Evolutionary conservation across 768 basidiomycete species (phyloP).

Genomic region (Podaxis sp.): DNA sequence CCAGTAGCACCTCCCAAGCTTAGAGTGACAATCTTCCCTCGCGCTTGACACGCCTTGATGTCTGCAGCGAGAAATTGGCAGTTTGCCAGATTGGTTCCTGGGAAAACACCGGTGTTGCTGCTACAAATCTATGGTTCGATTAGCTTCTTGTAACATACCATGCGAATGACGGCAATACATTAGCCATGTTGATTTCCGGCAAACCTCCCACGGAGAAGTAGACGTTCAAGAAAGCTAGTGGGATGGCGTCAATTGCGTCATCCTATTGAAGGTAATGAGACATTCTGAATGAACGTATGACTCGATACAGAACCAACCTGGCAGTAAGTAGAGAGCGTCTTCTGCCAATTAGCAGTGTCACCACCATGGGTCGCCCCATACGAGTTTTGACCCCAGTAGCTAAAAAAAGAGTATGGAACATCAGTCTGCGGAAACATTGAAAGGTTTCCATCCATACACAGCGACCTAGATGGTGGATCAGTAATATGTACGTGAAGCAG

Average conservation of each 20-base stretch:
- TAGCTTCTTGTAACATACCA: not conserved
- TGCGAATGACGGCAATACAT: slow-evolving; percentile 32
- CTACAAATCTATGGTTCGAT: slow-evolving; percentile 47
- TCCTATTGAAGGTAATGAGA: slow-evolving; percentile 35
- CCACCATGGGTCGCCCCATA: slow-evolving; percentile 50
- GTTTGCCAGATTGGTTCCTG: slow-evolving; percentile 57
- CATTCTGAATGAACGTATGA: not conserved
- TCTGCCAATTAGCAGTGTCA: slow-evolving; percentile 47
- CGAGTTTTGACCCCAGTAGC: slow-evolving; percentile 61
- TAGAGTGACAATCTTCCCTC: slow-evolving; percentile 51
- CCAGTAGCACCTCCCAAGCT: slow-evolving; percentile 56
- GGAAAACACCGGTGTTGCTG: slow-evolving; percentile 41
- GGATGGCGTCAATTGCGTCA: slow-evolving; percentile 55
- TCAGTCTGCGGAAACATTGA: not conserved
- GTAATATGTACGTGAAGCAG: not conserved
- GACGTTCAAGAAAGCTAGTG: slow-evolving; percentile 59
- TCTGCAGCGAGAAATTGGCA: slow-evolving; percentile 55
- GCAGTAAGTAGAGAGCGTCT: slow-evolving; percentile 51
- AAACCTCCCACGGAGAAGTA: slow-evolving; percentile 59
- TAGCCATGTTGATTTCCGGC: slow-evolving; percentile 61
- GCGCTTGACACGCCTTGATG: slow-evolving; percentile 58
- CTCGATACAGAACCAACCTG: slow-evolving; percentile 31
- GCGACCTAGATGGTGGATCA: slow-evolving; percentile 24
- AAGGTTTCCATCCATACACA: slow-evolving; percentile 21
- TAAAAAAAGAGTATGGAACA: slow-evolving; percentile 15